Evolutionary conservation across 2,329 filamentous ascomycete species (phyloP), one percentile per base, ranked within the genome.

Genomic region (Fusarium concolor): DNA sequence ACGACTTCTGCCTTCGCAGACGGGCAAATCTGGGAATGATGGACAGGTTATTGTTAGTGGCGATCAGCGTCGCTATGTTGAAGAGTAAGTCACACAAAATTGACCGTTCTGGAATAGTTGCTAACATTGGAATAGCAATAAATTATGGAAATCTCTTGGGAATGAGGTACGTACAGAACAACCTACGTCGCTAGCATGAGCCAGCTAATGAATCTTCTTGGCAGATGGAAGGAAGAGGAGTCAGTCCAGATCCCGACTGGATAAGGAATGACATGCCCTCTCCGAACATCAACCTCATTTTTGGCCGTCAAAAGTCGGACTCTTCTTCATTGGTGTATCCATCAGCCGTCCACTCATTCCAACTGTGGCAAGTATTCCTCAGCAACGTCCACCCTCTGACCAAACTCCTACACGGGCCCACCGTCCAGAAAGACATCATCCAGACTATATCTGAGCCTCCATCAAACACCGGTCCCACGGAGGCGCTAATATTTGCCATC

Each of bases 371-470:
- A 14, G 29, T 38, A 2, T 54, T 54, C 11, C 18, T 29, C 14
- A 54, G 41, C 15, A 54, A 46, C 8, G 51, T 54, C 11, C 51
- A 54, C 15, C 41, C 51, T 46, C 15, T 54, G 3, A 54, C 41
- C 10, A 54, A 54, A 10, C 15, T 54, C 5, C 39, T 54, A 2
- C 39, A 54, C 28, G 51, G 41, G 3, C 51, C 41, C 11, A 29
- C 39, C n/a, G 41, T 46, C 14, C 39, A 54, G 10, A 54, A 45
- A 22, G 51, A 54, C 41, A 54, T 54, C 1, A 37, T 54, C 20
- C 31, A 45, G 26, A 45, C 41, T 9, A 35, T 53, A 20, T 53
- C 50, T 22, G 29, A 43, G 5, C 39, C 39, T 12, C 7, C 20
- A 10, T 12, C 39, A 10, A 44, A 39, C 9, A 10, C 29, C 17